Conservation (phyloP, 2,329 filamentous ascomycete species). For the Fusarium mexicanum region DNA sequence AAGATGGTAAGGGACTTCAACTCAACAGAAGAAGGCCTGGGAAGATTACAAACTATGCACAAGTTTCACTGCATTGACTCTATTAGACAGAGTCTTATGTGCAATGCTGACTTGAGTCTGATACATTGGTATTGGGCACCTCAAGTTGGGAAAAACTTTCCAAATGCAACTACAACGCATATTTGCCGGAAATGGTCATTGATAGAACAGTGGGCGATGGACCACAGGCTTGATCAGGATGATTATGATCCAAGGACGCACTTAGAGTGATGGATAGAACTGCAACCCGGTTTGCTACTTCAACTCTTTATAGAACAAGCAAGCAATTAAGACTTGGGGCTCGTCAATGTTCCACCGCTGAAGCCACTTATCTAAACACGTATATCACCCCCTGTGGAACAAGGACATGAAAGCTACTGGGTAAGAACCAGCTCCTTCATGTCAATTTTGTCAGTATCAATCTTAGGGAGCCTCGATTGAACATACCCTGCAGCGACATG, state of each 20-base stretch:
- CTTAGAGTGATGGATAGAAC: not conserved
- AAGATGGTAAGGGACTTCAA: constrained; percentile 1
- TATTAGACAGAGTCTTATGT: not conserved
- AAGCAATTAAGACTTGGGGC: not conserved
- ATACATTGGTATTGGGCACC: not conserved
- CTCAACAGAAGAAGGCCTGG: not conserved
- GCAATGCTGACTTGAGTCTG: not conserved
- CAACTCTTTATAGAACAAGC: not conserved
- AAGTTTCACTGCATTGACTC: constrained; percentile 9
- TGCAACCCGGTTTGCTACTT: not conserved
- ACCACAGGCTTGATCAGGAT: not conserved
- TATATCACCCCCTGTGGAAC: not conserved
- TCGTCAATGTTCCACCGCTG: not conserved
- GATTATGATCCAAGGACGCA: not conserved
- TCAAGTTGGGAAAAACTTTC: not conserved
- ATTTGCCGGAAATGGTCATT: not conserved
- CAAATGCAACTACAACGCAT: not conserved
- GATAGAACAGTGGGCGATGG: not conserved
- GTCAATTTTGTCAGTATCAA: not conserved
- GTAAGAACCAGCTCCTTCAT: not conserved
- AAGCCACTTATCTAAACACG: not conserved
- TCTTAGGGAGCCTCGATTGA: not conserved
- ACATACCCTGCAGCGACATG: not conserved
- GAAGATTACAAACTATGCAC: not conserved
- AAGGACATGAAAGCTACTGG: not conserved